These are phyloP conservation scores for Exidia glandulosa DNA, from an alignment of 768 basidiomycete species.

Conservation along the genomic window DNA sequence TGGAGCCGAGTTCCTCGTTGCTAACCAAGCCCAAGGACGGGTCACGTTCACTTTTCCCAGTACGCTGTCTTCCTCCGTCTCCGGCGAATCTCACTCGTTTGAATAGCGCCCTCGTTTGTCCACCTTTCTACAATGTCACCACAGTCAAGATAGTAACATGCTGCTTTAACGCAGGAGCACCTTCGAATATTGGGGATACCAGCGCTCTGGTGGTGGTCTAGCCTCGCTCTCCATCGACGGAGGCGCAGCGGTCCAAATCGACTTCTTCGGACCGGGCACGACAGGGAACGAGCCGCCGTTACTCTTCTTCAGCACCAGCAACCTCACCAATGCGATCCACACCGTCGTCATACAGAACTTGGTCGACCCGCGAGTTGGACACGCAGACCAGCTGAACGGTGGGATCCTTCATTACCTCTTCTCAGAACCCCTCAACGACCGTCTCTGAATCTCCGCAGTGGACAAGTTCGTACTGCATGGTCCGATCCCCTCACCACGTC, in stretches of 20 bases:
- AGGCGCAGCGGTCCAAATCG: neutral
- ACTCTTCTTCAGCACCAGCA: neutral
- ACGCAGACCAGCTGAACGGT: neutral
- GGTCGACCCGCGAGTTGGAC: neutral
- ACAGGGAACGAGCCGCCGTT: neutral
- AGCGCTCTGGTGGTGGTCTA: conserved; percentile 1
- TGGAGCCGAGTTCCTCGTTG: neutral
- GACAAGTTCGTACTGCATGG: neutral
- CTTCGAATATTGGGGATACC: conserved; percentile 1
- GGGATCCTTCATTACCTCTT: neutral
- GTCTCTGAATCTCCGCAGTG: too few species aligned
- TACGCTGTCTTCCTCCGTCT: neutral
- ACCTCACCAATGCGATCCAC: neutral
- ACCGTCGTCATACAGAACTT: conserved; percentile 1
- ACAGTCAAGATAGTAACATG: neutral
- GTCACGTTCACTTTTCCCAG: neutral
- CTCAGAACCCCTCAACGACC: too few species aligned
- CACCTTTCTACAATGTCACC: neutral
- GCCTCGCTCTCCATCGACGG: neutral
- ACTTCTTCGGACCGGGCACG: neutral
- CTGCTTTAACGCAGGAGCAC: neutral
- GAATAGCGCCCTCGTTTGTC: neutral
- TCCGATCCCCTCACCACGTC: neutral
- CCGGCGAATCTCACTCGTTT: neutral
- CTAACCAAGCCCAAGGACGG: neutral